A percentile compares a stretch with the other conserved stretches of the same genome.
phyloP scores from a whole-genome alignment of 495 filamentous ascomycete species.

The Stereocaulon alpinum region DNA sequence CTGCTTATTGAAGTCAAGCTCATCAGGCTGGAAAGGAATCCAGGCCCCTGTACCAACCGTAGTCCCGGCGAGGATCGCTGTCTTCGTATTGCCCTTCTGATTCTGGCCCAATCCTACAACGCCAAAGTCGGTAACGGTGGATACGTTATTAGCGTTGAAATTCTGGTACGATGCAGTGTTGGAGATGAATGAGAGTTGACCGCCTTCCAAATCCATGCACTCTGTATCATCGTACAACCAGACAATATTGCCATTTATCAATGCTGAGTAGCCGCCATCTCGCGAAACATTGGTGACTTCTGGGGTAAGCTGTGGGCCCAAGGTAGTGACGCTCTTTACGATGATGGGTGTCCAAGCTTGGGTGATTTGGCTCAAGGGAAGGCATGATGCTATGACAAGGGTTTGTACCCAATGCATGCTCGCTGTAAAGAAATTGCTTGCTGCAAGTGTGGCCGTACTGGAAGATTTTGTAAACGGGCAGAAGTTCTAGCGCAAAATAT shows the following conservation, averaged over 20 bases:
- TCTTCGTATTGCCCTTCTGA: conserved; percentile 18
- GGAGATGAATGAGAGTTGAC: conserved; percentile 25
- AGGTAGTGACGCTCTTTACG: conserved; percentile 19
- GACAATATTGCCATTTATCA: conserved; percentile 23
- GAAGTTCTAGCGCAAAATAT: too few relatives aligned
- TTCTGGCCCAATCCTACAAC: conserved; percentile 20
- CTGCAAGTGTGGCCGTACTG: background rate
- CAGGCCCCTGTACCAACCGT: conserved; percentile 24
- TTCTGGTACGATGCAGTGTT: conserved; percentile 23
- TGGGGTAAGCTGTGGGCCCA: conserved; percentile 22
- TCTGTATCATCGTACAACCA: conserved; percentile 28
- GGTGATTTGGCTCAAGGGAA: conserved; percentile 1
- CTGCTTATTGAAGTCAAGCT: conserved; percentile 24
- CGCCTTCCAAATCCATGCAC: conserved; percentile 20
- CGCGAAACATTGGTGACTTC: conserved; percentile 21
- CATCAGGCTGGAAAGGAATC: conserved; percentile 23
- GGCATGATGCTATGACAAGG: background rate
- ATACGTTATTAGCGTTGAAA: conserved; percentile 12
- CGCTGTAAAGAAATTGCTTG: background rate
- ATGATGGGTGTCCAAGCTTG: conserved; percentile 16
- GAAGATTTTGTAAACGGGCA: background rate
- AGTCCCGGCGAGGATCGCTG: conserved; percentile 22
- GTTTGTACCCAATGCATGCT: conserved; percentile 1
- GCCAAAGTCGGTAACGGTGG: conserved; percentile 23
- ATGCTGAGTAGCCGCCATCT: conserved; percentile 24